Percentiles rank a stretch among this genome's conserved stretches.
Conservation (phyloP, 495 filamentous ascomycete species). For the Choiromyces venosus region DNA sequence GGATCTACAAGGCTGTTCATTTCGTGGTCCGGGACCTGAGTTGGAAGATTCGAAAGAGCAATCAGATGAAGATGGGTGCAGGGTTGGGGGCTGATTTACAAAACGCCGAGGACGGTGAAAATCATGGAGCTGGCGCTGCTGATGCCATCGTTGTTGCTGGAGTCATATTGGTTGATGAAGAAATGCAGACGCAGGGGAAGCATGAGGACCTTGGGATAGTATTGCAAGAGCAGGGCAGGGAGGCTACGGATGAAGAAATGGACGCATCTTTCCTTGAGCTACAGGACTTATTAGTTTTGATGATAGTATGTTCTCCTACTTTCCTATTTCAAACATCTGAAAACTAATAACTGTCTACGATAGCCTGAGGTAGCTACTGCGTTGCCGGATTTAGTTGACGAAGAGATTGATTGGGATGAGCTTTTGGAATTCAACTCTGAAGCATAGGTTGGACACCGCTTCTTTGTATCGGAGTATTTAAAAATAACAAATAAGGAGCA, state of each 20-base stretch:
- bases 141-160: neutral
- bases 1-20: neutral
- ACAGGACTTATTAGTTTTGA: neutral
- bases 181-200: neutral
- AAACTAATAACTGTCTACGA: neutral
- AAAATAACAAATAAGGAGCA: too few species aligned
- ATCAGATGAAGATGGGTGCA: too few species aligned
- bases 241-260: neutral
- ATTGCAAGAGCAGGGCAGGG: neutral
- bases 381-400: neutral
- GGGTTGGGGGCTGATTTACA: too few species aligned
- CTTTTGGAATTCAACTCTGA: neutral
- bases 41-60: neutral
- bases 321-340: neutral
- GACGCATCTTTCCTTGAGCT: neutral
- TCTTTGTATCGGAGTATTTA: too few species aligned
- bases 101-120: too few species aligned
- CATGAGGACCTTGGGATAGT: too few species aligned
- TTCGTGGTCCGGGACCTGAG: neutral
- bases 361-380: neutral
- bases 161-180: neutral
- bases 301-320: neutral
- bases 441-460: too few species aligned
- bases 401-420: neutral
- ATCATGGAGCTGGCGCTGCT: neutral